Base-by-base conservation (phyloP, 2,329 filamentous ascomycete genomes). In the Fusarium coffeatum region DNA sequence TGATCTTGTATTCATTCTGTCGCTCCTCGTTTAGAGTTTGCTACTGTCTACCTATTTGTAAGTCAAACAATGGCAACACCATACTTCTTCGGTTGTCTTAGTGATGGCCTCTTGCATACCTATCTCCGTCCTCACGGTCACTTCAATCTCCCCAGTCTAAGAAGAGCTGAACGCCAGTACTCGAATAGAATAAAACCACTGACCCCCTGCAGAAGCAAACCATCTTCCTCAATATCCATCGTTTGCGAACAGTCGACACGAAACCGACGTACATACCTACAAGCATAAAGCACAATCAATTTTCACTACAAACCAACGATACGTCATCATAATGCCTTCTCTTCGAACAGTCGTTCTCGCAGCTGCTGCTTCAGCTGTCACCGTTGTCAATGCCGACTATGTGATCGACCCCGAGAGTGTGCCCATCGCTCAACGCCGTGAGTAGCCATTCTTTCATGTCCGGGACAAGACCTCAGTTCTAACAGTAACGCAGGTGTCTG, bases 331-430 rank as follows among this genome's bases (percentile, higher is more conserved):
- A 40, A 90, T 90, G 88, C 83, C 82, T 74, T 88, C 86, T 30
- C 77, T 88, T 78, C 86, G 83, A 78, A 80, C 83, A 68, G 80
- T 84, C 64, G 71, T 87, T 69, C 74, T 90, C 80, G 85, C 88
- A 69, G 78, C 86, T 72, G 87, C 87, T 74, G 82, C 85, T 66
- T 69, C 69, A 42, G 79, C 90, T 66, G 78, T 86, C 70, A 80
- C 84, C 30, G 78, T 83, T 63, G 86, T 87, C 69, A 85, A 86
- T 69, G 85, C 84, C 67, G 83, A 89, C 73, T 89, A 89, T 76
- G 69, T 72, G 32, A 90, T 94, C 76, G 84, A 92, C 54, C 91
- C 92, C 6, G 72, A 82, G 18, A 85, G 80, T 32, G 91, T 94
- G 5, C 76, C 85, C 5, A 71, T 87, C 37, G 70, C 80, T 48